Conservation (phyloP, 2,329 filamentous ascomycete genomes). For the Trichoderma sp. region DNA sequence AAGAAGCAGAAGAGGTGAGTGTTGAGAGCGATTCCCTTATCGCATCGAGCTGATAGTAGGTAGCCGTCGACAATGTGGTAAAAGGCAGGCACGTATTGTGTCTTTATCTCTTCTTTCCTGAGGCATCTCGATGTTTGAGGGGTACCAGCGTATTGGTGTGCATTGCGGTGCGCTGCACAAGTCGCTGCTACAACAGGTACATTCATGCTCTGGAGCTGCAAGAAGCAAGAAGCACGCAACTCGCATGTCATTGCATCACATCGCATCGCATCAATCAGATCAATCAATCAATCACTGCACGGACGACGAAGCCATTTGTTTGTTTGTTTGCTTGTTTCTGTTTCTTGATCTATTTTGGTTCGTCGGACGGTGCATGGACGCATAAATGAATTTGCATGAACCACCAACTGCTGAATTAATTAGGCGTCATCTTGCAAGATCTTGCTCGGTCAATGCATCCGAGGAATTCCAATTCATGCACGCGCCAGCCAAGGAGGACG, state of each 20-base stretch:
- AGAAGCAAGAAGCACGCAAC: neutral
- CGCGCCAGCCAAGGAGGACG: neutral
- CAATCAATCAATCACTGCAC: neutral
- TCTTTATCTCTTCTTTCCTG: neutral
- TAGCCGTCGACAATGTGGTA: neutral
- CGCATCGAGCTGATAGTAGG: neutral
- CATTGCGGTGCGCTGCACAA: neutral
- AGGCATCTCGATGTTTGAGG: neutral
- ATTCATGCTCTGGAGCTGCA: neutral
- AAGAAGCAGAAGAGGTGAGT: neutral
- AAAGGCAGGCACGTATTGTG: neutral
- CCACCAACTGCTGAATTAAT: neutral
- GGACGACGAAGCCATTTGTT: neutral
- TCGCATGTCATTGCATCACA: neutral
- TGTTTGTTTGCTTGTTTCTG: neutral
- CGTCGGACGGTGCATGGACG: neutral
- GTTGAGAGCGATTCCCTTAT: neutral
- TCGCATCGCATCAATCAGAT: neutral
- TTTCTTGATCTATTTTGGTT: neutral
- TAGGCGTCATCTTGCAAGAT: neutral
- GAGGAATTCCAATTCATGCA: constrained; percentile 1
- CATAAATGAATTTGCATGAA: neutral
- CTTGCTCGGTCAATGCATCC: neutral
- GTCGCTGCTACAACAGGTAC: neutral
- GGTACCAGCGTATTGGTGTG: neutral